phyloP scores from a whole-genome alignment of 2,329 filamentous ascomycete genomes.

The Helicocarpus griseus region DNA sequence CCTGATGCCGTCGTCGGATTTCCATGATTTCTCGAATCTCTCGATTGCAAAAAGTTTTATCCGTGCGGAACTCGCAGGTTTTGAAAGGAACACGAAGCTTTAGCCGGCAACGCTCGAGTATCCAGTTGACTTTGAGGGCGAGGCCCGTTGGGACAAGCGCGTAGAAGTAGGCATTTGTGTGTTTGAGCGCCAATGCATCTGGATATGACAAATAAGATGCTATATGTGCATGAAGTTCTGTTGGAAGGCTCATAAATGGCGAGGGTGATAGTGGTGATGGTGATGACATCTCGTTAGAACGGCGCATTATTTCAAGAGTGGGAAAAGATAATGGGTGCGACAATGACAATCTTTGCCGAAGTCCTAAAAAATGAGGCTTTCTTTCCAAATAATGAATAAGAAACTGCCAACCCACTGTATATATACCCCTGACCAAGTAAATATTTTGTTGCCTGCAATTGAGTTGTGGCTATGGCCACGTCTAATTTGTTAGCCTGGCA shows the following conservation, averaged over 20 bases:
- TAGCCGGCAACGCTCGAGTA: slow-evolving; percentile 52
- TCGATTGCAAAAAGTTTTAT: slow-evolving; percentile 33
- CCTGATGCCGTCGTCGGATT: slow-evolving; percentile 29
- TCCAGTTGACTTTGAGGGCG: slow-evolving; percentile 57
- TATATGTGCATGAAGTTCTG: slow-evolving; percentile 59
- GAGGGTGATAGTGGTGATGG: not conserved
- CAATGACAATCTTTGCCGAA: too few relatives aligned
- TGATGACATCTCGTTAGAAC: not conserved
- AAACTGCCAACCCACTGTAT: not conserved
- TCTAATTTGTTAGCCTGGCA: not conserved
- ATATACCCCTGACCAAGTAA: not conserved
- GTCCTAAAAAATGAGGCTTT: too few relatives aligned
- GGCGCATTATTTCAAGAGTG: not conserved
- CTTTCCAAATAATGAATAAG: too few relatives aligned
- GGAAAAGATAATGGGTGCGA: too few relatives aligned
- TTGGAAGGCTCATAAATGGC: slow-evolving; percentile 45
- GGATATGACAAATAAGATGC: slow-evolving; percentile 54
- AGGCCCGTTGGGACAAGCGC: slow-evolving; percentile 56
- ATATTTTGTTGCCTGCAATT: slow-evolving; percentile 3
- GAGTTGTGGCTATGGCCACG: not conserved
- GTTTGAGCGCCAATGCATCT: slow-evolving; percentile 61
- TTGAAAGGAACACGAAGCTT: slow-evolving; percentile 57
- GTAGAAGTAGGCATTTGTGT: slow-evolving; percentile 56
- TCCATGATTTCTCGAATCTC: slow-evolving; percentile 34
- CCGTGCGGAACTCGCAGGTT: slow-evolving; percentile 33